These are phyloP conservation scores for Angomonas ambiguus DNA, from an alignment of 208 protist species.

Conservation along the genomic window DNA sequence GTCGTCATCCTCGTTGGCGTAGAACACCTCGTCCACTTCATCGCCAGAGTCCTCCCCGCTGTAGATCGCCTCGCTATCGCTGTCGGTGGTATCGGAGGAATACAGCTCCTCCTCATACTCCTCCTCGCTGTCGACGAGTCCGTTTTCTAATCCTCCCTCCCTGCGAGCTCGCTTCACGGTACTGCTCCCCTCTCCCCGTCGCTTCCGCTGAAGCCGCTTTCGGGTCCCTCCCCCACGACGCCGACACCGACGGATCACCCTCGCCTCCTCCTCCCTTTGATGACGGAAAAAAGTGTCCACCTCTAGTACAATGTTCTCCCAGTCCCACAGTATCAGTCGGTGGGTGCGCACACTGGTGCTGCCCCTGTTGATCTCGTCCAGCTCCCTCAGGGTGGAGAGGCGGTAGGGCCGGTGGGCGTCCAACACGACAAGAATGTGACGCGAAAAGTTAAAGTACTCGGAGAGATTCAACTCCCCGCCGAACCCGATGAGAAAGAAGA, in stretches of 20 bases:
- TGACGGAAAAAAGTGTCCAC: slow-evolving; percentile 67
- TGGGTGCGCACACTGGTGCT: slow-evolving; percentile 7
- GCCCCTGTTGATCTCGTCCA: slow-evolving; percentile 25
- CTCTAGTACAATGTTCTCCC: slow-evolving; percentile 49
- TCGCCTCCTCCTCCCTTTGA: slow-evolving; percentile 25
- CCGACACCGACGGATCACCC: slow-evolving; percentile 18
- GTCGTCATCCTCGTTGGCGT: slow-evolving; percentile 1
- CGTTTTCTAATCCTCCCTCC: slow-evolving; percentile 9
- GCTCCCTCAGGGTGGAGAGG: slow-evolving; percentile 56
- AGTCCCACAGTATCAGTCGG: slow-evolving; percentile 61
- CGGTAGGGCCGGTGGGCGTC: slow-evolving; percentile 75
- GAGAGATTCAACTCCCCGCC: slow-evolving; percentile 48
- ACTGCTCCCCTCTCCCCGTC: neutral
- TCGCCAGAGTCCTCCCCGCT: slow-evolving; percentile 14
- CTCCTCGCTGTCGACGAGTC: slow-evolving; percentile 13
- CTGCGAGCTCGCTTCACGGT: neutral
- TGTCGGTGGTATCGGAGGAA: slow-evolving; percentile 14
- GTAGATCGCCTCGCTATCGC: slow-evolving; percentile 14
- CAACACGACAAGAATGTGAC: slow-evolving; percentile 75
- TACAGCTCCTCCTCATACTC: slow-evolving; percentile 3
- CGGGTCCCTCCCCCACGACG: slow-evolving; percentile 25
- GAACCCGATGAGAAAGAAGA: slow-evolving; percentile 78
- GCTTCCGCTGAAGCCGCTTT: neutral
- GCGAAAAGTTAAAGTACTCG: slow-evolving; percentile 58
- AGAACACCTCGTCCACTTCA: neutral